phyloP scores from a whole-genome alignment of 2,329 filamentous ascomycete genomes.

The Coniochaeta sp. region DNA sequence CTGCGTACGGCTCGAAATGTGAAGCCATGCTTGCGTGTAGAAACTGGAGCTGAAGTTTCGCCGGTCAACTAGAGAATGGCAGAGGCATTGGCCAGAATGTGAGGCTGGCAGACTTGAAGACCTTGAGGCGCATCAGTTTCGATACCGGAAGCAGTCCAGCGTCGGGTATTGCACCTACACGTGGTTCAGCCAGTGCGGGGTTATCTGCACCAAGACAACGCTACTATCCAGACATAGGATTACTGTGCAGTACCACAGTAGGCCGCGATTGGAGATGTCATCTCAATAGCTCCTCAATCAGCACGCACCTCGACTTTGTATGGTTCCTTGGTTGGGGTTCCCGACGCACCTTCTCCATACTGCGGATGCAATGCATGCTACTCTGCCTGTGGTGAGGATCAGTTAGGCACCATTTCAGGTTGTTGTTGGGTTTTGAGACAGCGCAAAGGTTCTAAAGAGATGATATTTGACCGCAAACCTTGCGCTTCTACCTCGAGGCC shows the following conservation, averaged over 20 bases:
- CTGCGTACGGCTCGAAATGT: too few relatives aligned
- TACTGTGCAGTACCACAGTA: too few relatives aligned
- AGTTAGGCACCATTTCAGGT: too few relatives aligned
- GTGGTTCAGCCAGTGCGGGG: not conserved
- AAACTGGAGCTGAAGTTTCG: not conserved
- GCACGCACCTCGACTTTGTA: not conserved
- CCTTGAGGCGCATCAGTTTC: conserved; percentile 8
- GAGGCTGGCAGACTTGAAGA: not conserved
- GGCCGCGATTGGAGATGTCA: not conserved
- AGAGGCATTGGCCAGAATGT: not conserved
- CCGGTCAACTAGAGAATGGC: not conserved
- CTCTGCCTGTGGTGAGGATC: not conserved
- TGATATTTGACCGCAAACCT: not conserved
- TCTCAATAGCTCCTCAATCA: not conserved
- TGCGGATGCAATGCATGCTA: not conserved
- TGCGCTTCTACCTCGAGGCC: not conserved
- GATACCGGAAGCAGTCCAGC: conserved; percentile 6
- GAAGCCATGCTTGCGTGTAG: too few relatives aligned
- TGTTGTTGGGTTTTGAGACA: too few relatives aligned
- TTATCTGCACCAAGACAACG: not conserved
- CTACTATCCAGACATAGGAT: not conserved
- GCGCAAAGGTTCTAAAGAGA: not conserved
- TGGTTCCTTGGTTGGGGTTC: not conserved
- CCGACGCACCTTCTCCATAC: not conserved
- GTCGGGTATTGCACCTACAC: not conserved